phyloP scores from a whole-genome alignment of 352 stramenopile genomes.

The Pythium dissimile region DNA sequence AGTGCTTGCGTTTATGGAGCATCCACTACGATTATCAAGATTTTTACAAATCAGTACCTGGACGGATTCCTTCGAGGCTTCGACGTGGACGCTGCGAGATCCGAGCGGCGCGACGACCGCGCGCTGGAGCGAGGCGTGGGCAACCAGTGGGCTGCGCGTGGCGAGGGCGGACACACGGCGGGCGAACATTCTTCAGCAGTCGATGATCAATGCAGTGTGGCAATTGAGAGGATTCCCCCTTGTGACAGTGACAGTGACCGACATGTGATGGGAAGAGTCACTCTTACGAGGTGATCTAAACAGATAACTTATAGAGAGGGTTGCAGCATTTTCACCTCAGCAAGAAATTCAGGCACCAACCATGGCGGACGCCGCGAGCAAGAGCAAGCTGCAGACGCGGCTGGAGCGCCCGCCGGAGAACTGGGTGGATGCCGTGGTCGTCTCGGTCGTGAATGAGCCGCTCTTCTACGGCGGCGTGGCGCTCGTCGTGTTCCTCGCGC shows the following conservation, averaged over 20 bases:
- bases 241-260: too few species aligned
- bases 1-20: too few species aligned
- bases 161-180: conserved; percentile 14
- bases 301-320: too few species aligned
- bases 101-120: conserved; percentile 10
- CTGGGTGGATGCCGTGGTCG: conserved; percentile 63
- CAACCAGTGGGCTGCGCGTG: conserved; percentile 7
- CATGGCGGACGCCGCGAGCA: conserved; percentile 3
- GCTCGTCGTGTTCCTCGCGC: conserved; percentile 38
- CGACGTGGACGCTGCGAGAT: conserved; percentile 49
- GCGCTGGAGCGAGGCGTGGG: conserved; percentile 1
- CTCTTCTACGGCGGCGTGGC: conserved; percentile 49
- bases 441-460: conserved; percentile 57
- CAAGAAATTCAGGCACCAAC: not conserved
- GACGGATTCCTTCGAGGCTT: conserved; percentile 57
- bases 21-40: not conserved
- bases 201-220: not conserved
- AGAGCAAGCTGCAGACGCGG: conserved; percentile 15
- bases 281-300: not conserved
- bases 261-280: conserved; percentile 1
- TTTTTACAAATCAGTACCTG: conserved; percentile 27
- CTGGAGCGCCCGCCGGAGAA: conserved; percentile 50
- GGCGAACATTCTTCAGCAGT: conserved; percentile 12
- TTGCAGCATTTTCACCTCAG: too few species aligned
- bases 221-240: not conserved